These are phyloP conservation scores for Eutrema japonicum DNA, from an alignment of 345 rosid species.

Conservation along the genomic window DNA sequence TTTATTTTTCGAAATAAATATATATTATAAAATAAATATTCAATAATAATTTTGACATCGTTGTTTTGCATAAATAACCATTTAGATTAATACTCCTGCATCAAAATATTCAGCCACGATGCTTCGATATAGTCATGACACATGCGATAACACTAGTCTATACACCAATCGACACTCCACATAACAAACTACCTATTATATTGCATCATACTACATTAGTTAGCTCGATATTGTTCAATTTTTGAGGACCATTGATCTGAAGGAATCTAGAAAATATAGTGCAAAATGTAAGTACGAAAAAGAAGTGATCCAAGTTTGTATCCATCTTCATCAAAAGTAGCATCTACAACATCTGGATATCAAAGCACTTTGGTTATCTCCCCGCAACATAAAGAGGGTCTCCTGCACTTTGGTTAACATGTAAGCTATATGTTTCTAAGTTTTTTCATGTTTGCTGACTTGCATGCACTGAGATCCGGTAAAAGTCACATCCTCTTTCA, in stretches of 20 bases:
- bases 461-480: conserved; percentile 7
- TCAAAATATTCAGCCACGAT: conserved; percentile 16
- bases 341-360: conserved; percentile 54
- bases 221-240: neutral
- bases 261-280: neutral
- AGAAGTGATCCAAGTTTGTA: conserved; percentile 36
- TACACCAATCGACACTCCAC: conserved; percentile 12
- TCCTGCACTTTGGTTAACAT: conserved; percentile 50
- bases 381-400: conserved; percentile 77
- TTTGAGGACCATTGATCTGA: neutral
- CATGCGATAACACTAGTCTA: no score
- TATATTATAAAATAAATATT: no score
- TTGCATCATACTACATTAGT: neutral
- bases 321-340: conserved; percentile 69
- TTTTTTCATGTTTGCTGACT: conserved; percentile 18
- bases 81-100: no score
- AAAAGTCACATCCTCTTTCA: conserved; percentile 8
- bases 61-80: no score
- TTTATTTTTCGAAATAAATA: no score
- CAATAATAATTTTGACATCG: no score
- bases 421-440: conserved; percentile 18
- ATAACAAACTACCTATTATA: neutral
- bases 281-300: neutral
- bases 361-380: conserved; percentile 65
- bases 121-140: neutral